Base-by-base conservation (phyloP, 345 rosid genomes). In the Syzygium jambos region DNA sequence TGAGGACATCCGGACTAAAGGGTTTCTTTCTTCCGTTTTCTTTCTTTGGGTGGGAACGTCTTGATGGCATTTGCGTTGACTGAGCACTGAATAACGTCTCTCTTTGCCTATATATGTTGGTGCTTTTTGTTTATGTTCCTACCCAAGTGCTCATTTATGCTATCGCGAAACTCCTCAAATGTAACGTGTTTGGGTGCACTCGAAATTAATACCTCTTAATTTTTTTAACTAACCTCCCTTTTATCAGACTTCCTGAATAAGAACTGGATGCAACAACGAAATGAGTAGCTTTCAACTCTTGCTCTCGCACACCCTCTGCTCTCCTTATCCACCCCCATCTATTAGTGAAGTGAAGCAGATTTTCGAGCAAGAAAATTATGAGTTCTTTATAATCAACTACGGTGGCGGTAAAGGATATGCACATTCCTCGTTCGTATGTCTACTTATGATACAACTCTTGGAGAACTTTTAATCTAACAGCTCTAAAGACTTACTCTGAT, bases 201-300 rank as follows among this genome's bases (percentile, higher is more conserved):
- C 9, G 61, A 56, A 27, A 56, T 56, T 56, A 23, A 56, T 11
- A 15, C n/a, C 63, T 57, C 65, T 23, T 56, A 12, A 57, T 0
- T 25, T 25, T 2, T 11, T 11, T 2, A n/a, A 4, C 0, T 27
- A 27, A 27, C 25, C 68, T 0, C 17, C 30, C 34, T 59, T 59
- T 59, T 59, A 0, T 12, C 68, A 6, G 30, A 59, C 34, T 59
- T 27, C 68, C n/a, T 3, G 4, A 59, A 1, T 27, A 27, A 59
- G 12, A 59, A 12, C 4, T 59, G 27, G 5, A 59, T 27, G 30
- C 9, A 59, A 59, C 12, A 27, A 59, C 12, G 12, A 11, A 59
- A 27, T 27, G 30, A 59, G 8, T 27, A n/a, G 0, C 68, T 59
- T 27, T 59, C 34, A 5, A 27, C 68, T 27, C 68, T 59, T 8